Evolutionary conservation across 257 asterid genomes (phyloP).

Genomic region (Plantago major): DNA sequence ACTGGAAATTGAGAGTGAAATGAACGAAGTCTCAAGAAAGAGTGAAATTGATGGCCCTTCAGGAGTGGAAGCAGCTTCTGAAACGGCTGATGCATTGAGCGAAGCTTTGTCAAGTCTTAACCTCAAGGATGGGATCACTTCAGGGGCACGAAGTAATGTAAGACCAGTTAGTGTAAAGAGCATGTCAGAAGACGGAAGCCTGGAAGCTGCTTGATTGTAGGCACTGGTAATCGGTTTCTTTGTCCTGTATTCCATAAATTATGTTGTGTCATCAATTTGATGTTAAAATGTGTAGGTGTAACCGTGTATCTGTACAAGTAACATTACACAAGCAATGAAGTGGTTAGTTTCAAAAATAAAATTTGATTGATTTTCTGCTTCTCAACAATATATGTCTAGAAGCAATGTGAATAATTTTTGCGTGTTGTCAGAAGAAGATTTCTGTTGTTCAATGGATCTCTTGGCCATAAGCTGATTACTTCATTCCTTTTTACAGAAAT

Average conservation of each 20-base stretch:
- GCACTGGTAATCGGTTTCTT: constrained; percentile 5
- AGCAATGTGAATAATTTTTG: not conserved
- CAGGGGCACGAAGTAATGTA: constrained; percentile 17
- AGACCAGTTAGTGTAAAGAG: constrained; percentile 18
- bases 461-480: too few relatives aligned
- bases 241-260: not conserved
- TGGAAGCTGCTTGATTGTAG: constrained; percentile 44
- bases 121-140: constrained; percentile 21
- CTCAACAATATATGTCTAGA: too few relatives aligned
- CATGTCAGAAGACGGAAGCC: constrained; percentile 19
- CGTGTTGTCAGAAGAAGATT: not conserved
- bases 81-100: constrained; percentile 41
- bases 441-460: too few relatives aligned
- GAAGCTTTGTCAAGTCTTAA: constrained; percentile 47
- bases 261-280: not conserved
- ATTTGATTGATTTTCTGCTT: not conserved
- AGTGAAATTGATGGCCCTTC: constrained; percentile 9
- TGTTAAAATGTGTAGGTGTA: not conserved
- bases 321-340: not conserved
- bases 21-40: constrained; percentile 18
- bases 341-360: not conserved
- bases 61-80: constrained; percentile 24
- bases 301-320: not conserved
- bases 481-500: too few relatives aligned
- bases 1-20: constrained; percentile 36